Evolutionary conservation across 768 basidiomycete species (phyloP), one percentile per base, ranked within the genome.

Genomic region (Auriscalpium orientale): DNA sequence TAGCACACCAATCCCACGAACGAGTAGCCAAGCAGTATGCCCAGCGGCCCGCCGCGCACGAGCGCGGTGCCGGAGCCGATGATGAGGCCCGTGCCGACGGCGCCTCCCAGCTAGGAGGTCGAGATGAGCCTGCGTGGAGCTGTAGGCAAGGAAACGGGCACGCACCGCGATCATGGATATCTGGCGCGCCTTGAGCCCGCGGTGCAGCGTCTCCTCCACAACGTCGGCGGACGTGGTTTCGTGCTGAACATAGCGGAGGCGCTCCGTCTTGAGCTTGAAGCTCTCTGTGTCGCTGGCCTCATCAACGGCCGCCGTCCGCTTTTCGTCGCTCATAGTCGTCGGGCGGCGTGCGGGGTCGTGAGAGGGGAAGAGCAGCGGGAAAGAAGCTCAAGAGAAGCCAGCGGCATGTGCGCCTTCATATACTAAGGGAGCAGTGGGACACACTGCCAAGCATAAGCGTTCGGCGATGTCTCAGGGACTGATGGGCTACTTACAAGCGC

Each of bases 1-100:
- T 80, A 81, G 65, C 80, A 81, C 21, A 83, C 72, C 46, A 79
- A 68, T 15, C 83, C 81, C 49, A 84, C 76, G 60, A 80, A 79
- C 8, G 63, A 62, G 56, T 72, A 72, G n/a, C 71, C 70, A 2
- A 72, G 62, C 57, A 74, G 70, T 36, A 71, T 62, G 70, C 79
- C 81, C 13, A 80, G 73, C 2, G 80, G 79, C 12, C 81, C 82
- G 49, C 82, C 80, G 54, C 78, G 70, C 44, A 73, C 69, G 15
- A 85, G 70, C 8, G 81, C 83, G 20, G 82, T 82, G 1, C 81
- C 82, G 33, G 81, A 83, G 20, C 72, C 68, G 43, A 70, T 69
- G 54, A 70, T 69, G 18, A 70, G 61, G 51, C 69, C 69, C 22
- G 69, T 70, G 2, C 68, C 69, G 46, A 70, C 62, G 9, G 69